A percentile compares a stretch with the other conserved stretches of the same genome.
Evolutionary conservation across 192 early-diverging fungal species (phyloP).

Genomic region (Gryganskiella cystojenkinii): DNA sequence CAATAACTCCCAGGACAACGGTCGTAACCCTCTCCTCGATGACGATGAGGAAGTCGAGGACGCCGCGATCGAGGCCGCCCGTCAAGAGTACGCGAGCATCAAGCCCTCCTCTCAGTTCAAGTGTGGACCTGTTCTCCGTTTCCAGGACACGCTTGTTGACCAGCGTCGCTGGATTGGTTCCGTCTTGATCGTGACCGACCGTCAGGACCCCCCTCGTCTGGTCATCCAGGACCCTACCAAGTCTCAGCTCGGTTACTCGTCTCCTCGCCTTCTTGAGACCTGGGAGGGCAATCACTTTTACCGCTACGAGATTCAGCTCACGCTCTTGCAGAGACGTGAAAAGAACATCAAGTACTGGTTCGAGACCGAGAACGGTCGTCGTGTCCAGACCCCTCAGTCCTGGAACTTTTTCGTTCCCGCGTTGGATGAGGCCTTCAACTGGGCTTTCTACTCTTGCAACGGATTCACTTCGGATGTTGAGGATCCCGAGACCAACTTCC

Average conservation of each 20-base stretch:
- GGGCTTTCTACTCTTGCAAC: conserved; percentile 81
- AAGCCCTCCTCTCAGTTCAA: conserved; percentile 49
- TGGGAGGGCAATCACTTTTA: conserved; percentile 53
- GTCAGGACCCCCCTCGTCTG: conserved; percentile 21
- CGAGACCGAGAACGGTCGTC: conserved; percentile 46
- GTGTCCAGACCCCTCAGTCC: conserved; percentile 33
- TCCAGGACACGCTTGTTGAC: conserved; percentile 63
- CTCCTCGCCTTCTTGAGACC: conserved; percentile 20
- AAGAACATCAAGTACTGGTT: conserved; percentile 54
- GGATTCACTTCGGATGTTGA: conserved; percentile 72
- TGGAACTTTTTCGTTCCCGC: conserved; percentile 59
- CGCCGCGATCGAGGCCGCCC: conserved; percentile 39
- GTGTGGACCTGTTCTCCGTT: conserved; percentile 64
- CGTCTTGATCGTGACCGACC: conserved; percentile 58
- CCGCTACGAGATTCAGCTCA: conserved; percentile 47
- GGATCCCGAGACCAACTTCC: conserved; percentile 58
- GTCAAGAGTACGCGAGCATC: conserved; percentile 47
- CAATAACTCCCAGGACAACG: neutral
- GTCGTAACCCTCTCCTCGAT: conserved; percentile 30
- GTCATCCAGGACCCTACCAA: conserved; percentile 49
- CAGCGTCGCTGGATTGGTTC: conserved; percentile 65
- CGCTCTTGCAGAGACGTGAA: conserved; percentile 40
- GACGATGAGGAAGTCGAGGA: conserved; percentile 48
- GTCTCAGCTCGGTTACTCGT: conserved; percentile 26
- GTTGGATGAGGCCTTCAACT: conserved; percentile 65